phyloP scores from a whole-genome alignment of 73 alveolate genomes.

The Paramecium caudatum region DNA sequence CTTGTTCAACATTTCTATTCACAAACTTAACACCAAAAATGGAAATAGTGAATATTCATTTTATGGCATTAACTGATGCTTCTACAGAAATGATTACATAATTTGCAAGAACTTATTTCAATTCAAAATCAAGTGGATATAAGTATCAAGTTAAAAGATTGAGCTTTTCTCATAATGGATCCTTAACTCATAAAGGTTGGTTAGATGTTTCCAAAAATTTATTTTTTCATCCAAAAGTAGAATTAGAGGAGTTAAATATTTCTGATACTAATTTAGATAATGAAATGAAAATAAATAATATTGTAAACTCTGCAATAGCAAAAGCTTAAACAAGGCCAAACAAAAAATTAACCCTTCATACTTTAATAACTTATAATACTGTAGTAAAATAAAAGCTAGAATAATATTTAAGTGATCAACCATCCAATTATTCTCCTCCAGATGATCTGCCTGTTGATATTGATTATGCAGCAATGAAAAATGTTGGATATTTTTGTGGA shows the following conservation, averaged over 20 bases:
- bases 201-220: neutral
- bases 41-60: neutral
- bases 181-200: conserved; percentile 48
- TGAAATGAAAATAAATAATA: neutral
- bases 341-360: neutral
- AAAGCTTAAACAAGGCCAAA: conserved; percentile 29
- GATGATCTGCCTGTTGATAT: neutral
- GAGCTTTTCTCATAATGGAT: conserved; percentile 8
- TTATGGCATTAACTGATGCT: conserved; percentile 45
- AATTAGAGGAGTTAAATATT: conserved; percentile 26
- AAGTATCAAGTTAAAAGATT: conserved; percentile 10
- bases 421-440: neutral
- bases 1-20: neutral
- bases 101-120: neutral
- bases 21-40: neutral
- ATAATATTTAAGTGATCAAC: neutral
- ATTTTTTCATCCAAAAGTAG: conserved; percentile 36
- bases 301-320: neutral
- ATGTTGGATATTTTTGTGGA: conserved; percentile 12
- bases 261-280: conserved; percentile 21
- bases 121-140: neutral
- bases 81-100: neutral
- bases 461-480: neutral
- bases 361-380: neutral
- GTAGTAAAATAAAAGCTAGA: neutral